These are phyloP conservation scores for Ophiostoma novo-ulmi DNA, from an alignment of 2,329 filamentous ascomycete species.

Conservation along the genomic window DNA sequence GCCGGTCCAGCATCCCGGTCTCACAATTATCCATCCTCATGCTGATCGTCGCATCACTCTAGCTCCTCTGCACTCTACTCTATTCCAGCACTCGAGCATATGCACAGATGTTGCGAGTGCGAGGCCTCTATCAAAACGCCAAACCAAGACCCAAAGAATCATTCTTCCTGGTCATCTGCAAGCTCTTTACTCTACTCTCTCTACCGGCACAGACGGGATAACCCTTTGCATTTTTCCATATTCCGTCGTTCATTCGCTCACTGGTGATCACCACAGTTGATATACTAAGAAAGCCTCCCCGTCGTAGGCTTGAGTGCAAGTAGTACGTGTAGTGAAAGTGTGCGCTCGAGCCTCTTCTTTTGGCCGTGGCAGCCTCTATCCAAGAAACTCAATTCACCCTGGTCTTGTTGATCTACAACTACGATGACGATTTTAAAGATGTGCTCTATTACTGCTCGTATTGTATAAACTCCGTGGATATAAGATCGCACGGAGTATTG, in stretches of 20 bases:
- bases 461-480: not conserved
- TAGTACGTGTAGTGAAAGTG: not conserved
- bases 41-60: not conserved
- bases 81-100: not conserved
- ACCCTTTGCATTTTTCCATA: not conserved
- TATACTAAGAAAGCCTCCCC: not conserved
- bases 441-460: not conserved
- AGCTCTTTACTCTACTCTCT: not conserved
- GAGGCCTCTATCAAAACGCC: not conserved
- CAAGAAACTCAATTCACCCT: not conserved
- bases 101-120: not conserved
- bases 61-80: not conserved
- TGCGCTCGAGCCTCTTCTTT: conserved; percentile 2
- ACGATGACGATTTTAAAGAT: not conserved
- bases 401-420: not conserved
- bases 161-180: not conserved
- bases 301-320: too few species aligned
- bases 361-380: not conserved
- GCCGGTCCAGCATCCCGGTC: not conserved
- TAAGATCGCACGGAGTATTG: not conserved
- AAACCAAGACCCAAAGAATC: not conserved
- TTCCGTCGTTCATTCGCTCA: conserved; percentile 7
- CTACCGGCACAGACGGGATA: not conserved
- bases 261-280: not conserved
- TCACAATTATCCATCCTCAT: not conserved